A percentile compares a stretch with the other conserved stretches of the same genome.
phyloP scores from a whole-genome alignment of 2,329 filamentous ascomycete species.

The Xylariales sp. region DNA sequence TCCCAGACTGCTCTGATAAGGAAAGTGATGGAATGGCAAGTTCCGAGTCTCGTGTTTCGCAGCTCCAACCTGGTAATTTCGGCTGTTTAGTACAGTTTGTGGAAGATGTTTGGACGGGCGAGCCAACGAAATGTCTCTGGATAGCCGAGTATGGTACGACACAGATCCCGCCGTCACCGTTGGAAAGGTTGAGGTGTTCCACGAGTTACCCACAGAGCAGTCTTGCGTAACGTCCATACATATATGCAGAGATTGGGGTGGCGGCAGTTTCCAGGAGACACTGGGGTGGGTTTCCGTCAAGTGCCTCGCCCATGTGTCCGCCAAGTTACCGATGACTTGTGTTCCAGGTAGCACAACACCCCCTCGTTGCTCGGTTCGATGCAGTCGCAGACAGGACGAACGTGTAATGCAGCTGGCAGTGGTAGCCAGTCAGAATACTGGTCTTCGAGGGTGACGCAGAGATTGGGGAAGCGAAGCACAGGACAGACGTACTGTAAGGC shows the following conservation, averaged over 20 bases:
- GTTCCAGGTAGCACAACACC: conserved; percentile 17
- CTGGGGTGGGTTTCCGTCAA: conserved; percentile 12
- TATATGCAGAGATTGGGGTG: conserved; percentile 16
- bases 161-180: conserved; percentile 33
- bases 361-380: conserved; percentile 19
- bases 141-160: conserved; percentile 34
- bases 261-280: conserved; percentile 17
- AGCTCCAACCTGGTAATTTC: too few relatives aligned
- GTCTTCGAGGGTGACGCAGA: conserved; percentile 11
- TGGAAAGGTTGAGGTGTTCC: conserved; percentile 27
- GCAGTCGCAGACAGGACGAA: conserved; percentile 20
- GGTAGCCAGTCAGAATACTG: conserved; percentile 18
- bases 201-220: conserved; percentile 25
- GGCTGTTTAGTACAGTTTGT: conserved; percentile 22
- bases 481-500: too few relatives aligned
- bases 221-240: conserved; percentile 21
- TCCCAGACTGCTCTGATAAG: conserved; percentile 18
- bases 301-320: conserved; percentile 13
- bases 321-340: conserved; percentile 15
- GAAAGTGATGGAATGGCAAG: conserved; percentile 20
- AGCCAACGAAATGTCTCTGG: conserved; percentile 30
- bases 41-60: conserved; percentile 23
- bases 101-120: conserved; percentile 19
- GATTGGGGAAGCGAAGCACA: too few relatives aligned
- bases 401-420: conserved; percentile 16